Percentiles rank a stretch among this genome's conserved stretches.
phyloP scores from a whole-genome alignment of 768 basidiomycete species.

The Russula griseocarnosa region DNA sequence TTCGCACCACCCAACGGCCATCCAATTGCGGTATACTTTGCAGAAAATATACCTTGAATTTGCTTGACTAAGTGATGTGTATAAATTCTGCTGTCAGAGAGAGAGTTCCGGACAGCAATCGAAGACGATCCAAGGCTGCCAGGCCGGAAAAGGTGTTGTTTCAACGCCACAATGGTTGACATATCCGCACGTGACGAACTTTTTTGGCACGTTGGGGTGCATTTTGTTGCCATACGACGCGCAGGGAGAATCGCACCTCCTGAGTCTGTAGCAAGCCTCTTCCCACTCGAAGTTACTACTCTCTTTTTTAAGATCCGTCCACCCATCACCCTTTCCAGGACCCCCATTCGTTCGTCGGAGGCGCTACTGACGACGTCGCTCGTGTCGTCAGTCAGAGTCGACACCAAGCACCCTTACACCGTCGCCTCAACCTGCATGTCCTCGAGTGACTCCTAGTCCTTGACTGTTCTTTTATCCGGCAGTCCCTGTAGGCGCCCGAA shows the following conservation, averaged over 20 bases:
- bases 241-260: not conserved
- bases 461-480: conserved; percentile 41
- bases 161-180: too few species aligned
- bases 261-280: conserved; percentile 8
- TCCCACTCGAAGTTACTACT: not conserved
- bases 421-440: conserved; percentile 11
- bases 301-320: conserved; percentile 2
- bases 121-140: too few species aligned
- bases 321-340: conserved; percentile 29
- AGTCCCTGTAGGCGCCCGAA: conserved; percentile 55
- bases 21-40: too few species aligned
- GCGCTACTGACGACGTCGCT: conserved; percentile 31
- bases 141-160: too few species aligned
- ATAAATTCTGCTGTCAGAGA: too few species aligned
- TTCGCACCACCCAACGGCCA: too few species aligned
- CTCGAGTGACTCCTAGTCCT: conserved; percentile 35
- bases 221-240: too few species aligned
- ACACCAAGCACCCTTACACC: conserved; percentile 22
- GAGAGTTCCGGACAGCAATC: too few species aligned
- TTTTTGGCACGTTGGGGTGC: too few species aligned
- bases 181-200: too few species aligned
- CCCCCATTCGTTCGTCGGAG: conserved; percentile 30
- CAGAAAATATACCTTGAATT: too few species aligned
- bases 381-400: conserved; percentile 21
- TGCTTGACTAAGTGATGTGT: too few species aligned